Conservation (phyloP, 441 rosid species). For the Brassica hybrid region DNA sequence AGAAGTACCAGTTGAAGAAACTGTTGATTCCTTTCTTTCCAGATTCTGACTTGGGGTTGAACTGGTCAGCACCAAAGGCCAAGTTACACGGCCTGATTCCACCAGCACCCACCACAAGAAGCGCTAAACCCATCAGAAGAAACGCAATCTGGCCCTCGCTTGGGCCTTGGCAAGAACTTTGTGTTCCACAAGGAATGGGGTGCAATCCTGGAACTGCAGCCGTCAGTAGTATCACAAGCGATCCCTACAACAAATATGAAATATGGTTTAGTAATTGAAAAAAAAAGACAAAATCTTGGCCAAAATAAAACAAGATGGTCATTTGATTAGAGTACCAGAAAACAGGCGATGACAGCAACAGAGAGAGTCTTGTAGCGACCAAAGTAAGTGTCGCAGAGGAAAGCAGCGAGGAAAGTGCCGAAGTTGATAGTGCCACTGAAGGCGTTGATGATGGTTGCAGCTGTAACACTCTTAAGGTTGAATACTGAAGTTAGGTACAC, state of each 20-base stretch:
- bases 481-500: slow-evolving; percentile 61
- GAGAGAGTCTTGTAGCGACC: slow-evolving; percentile 65
- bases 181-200: slow-evolving; percentile 25
- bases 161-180: slow-evolving; percentile 24
- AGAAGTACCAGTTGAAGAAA: slow-evolving; percentile 42
- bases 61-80: slow-evolving; percentile 39
- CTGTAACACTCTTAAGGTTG: slow-evolving; percentile 57
- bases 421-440: too few relatives aligned
- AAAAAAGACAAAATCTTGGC: neutral
- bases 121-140: slow-evolving; percentile 28
- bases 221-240: slow-evolving; percentile 29
- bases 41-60: slow-evolving; percentile 36
- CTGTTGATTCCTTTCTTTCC: slow-evolving; percentile 41
- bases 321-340: slow-evolving; percentile 49
- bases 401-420: too few relatives aligned
- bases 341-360: slow-evolving; percentile 54
- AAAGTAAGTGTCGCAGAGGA: too few relatives aligned
- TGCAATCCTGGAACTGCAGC: slow-evolving; percentile 34
- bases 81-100: slow-evolving; percentile 39
- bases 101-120: too few relatives aligned
- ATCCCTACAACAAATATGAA: slow-evolving; percentile 24
- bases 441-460: slow-evolving; percentile 56
- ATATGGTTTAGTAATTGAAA: neutral
- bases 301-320: neutral
- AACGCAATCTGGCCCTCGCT: slow-evolving; percentile 32